A percentile compares a stretch with the other conserved stretches of the same genome.
Evolutionary conservation across 2,329 filamentous ascomycete genomes (phyloP).

Genomic region (Paraphaeosphaeria sporulosa): DNA sequence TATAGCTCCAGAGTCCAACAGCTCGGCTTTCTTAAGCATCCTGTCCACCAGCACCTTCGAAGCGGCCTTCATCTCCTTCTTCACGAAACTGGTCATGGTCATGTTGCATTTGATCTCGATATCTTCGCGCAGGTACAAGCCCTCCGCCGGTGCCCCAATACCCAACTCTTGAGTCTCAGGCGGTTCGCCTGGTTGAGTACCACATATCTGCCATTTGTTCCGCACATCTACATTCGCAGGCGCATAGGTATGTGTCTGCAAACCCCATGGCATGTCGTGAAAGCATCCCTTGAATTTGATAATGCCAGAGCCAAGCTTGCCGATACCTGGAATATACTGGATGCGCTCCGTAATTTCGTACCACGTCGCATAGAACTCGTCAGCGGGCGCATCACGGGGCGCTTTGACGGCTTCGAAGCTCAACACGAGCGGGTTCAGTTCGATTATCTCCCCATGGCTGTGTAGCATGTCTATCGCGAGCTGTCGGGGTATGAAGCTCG

Average conservation of each 20-base stretch:
- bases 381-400: conserved; percentile 70
- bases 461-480: conserved; percentile 77
- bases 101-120: conserved; percentile 76
- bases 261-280: conserved; percentile 74
- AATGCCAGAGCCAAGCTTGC: conserved; percentile 69
- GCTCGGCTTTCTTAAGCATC: conserved; percentile 74
- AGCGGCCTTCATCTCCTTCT: conserved; percentile 70
- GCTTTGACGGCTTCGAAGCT: conserved; percentile 69
- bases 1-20: conserved; percentile 71
- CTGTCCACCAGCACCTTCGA: conserved; percentile 73
- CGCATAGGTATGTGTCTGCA: conserved; percentile 76
- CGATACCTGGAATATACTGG: conserved; percentile 71
- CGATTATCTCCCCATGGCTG: conserved; percentile 74
- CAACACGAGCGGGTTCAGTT: conserved; percentile 73
- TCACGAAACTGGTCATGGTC: conserved; percentile 70
- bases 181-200: conserved; percentile 73
- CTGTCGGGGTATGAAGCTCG: conserved; percentile 73
- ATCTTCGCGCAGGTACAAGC: conserved; percentile 73
- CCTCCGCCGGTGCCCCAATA: conserved; percentile 68
- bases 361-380: conserved; percentile 78
- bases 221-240: conserved; percentile 72
- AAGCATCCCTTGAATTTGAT: conserved; percentile 76
- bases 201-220: conserved; percentile 72
- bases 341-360: conserved; percentile 76
- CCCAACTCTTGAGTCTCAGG: conserved; percentile 70